Conservation (phyloP, 2,329 filamentous ascomycete species). For the Neonectria hederae region DNA sequence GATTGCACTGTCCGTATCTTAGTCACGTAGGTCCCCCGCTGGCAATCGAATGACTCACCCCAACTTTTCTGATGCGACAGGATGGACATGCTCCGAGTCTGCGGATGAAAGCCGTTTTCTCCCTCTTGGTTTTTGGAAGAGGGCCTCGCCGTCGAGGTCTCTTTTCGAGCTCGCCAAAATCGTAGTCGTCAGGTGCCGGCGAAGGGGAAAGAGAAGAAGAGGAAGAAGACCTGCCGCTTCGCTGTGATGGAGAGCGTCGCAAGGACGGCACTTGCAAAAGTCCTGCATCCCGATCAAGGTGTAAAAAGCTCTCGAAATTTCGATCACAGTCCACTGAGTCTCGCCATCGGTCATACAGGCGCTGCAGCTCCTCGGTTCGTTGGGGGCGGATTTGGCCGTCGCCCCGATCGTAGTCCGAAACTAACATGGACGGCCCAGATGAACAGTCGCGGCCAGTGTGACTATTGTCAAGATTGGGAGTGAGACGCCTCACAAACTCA, state of each 20-base stretch:
- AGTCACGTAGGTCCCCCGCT: neutral
- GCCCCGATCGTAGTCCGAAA: neutral
- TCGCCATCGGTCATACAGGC: slow-evolving; percentile 25
- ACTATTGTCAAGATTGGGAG: neutral
- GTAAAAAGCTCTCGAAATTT: slow-evolving; percentile 3
- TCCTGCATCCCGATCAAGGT: neutral
- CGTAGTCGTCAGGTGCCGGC: slow-evolving; percentile 5
- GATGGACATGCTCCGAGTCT: slow-evolving; percentile 17
- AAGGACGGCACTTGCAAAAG: slow-evolving; percentile 5
- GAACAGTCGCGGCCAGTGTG: neutral
- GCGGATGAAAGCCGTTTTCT: slow-evolving; percentile 23
- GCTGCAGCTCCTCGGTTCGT: slow-evolving; percentile 22
- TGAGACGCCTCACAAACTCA: neutral
- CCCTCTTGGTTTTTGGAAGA: slow-evolving; percentile 20
- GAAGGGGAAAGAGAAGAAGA: slow-evolving; percentile 3
- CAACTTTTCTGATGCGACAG: slow-evolving; percentile 17
- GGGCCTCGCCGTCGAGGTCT: slow-evolving; percentile 18
- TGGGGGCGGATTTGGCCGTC: slow-evolving; percentile 3
- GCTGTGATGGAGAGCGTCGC: slow-evolving; percentile 10
- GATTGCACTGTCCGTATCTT: slow-evolving; percentile 10
- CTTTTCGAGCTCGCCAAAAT: neutral
- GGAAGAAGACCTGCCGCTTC: slow-evolving; percentile 3
- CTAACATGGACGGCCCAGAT: slow-evolving; percentile 2
- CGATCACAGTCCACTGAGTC: slow-evolving; percentile 13
- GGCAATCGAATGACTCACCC: slow-evolving; percentile 1